Base-by-base conservation (phyloP, 148 eudicot genomes). In the Limonium bicolor region DNA sequence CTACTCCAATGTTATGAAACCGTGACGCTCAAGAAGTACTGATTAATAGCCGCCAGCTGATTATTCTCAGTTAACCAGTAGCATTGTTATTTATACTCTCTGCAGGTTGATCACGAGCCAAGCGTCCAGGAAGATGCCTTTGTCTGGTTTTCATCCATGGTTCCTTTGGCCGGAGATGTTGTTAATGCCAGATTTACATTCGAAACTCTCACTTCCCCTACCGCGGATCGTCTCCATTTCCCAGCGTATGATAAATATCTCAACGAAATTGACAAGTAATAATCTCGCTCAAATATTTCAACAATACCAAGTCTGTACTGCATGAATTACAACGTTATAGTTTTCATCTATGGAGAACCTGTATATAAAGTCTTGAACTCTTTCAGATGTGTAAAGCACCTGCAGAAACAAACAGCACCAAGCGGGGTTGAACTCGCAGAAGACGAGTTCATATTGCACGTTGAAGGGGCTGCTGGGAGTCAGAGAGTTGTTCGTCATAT, bases 401-500 rank as follows among this genome's bases (percentile, higher is more conserved):
- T 85, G 50, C 88, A 81, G 50, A 78, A 69, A 53, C 88, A 78
- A 69, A 64, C 61, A 29, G 52, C 54, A 40, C 99, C 99, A 7
- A 73, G 37, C 20, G 78, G 93, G 16, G 78, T 63, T 19, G 64
- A 75, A 46, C 54, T 90, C 12, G 70, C 63, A 40, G 94, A 85
- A 29, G 88, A 85, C 39, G 99, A 90, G 54, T 85, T 78, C 17
- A 92, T 92, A 50, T 51, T 92, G 51, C 95, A 92, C 19, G 94
- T 92, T 7, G 95, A 85, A 63, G 99, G 99, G 46, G 81, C 90
- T 1, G 70, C 80, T 13, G 69, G 66, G 44, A 66, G 88, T 47
- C 87, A 78, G 40, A 72, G 95, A 51, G 95, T 92, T 27, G 54
- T 92, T 13, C 88, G 90, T 14, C 99, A 92, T 56, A 85, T 92